Evolutionary conservation across 148 eudicot genomes (phyloP).

Genomic region (Persicaria maculosa): DNA sequence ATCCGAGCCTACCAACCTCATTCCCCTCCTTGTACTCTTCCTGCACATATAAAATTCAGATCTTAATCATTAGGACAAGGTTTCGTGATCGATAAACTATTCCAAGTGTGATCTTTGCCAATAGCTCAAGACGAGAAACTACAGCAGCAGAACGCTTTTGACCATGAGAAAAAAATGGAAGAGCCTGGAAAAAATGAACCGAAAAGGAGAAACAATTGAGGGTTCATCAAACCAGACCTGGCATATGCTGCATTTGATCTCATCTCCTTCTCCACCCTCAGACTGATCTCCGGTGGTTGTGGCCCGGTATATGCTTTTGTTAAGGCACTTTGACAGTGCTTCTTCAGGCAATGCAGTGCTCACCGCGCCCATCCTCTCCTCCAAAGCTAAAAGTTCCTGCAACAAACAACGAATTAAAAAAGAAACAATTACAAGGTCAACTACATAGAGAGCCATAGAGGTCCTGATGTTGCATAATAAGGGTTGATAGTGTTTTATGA

Average conservation of each 20-base stretch:
- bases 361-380: conserved; percentile 90
- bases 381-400: conserved; percentile 85
- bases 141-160: not conserved
- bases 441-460: not conserved
- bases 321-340: conserved; percentile 52
- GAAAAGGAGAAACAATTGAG: not conserved
- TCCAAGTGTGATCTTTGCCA: not conserved
- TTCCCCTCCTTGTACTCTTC: conserved; percentile 70
- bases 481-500: not conserved
- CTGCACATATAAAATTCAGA: conserved; percentile 26
- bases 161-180: not conserved
- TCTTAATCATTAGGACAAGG: not conserved
- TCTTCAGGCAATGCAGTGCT: conserved; percentile 82
- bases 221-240: conserved; percentile 42
- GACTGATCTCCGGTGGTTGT: conserved; percentile 14
- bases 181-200: not conserved
- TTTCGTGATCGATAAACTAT: not conserved
- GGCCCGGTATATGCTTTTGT: conserved; percentile 37
- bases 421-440: not conserved
- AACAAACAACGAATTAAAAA: not conserved
- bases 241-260: conserved; percentile 82
- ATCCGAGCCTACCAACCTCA: conserved; percentile 58
- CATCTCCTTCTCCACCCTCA: conserved; percentile 30
- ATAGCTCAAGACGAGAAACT: too few relatives aligned
- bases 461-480: not conserved